Percentiles rank a stretch among this genome's conserved stretches.
Evolutionary conservation across 2,329 filamentous ascomycete genomes (phyloP).

Genomic region (Apiospora aurea): DNA sequence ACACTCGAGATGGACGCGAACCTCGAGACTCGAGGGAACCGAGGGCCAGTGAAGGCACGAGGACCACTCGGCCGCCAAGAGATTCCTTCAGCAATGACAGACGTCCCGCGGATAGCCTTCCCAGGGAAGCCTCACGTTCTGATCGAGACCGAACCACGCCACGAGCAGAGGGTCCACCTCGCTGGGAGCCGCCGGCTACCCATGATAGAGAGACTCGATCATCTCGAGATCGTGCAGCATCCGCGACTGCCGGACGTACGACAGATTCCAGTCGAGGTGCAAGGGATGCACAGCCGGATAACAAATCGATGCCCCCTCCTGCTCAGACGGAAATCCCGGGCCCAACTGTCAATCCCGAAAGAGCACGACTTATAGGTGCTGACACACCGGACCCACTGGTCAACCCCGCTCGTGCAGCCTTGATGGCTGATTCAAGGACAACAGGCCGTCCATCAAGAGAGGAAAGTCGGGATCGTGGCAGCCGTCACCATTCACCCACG

Average conservation of each 20-base stretch:
- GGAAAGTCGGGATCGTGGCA: conserved; percentile 51
- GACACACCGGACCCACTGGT: conserved; percentile 48
- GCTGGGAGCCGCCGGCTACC: conserved; percentile 39
- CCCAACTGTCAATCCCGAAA: conserved; percentile 62
- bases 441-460: conserved; percentile 50
- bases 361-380: conserved; percentile 55
- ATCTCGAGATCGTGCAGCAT: conserved; percentile 44
- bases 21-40: conserved; percentile 46
- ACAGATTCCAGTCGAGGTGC: conserved; percentile 36
- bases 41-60: conserved; percentile 43
- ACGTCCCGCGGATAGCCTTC: conserved; percentile 46
- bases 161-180: conserved; percentile 36
- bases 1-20: conserved; percentile 50
- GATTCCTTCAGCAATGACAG: conserved; percentile 52
- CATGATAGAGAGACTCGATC: conserved; percentile 49
- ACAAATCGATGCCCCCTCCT: conserved; percentile 42
- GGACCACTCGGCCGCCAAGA: conserved; percentile 49
- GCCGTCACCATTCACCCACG: conserved; percentile 53
- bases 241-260: conserved; percentile 33
- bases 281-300: conserved; percentile 37
- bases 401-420: conserved; percentile 56
- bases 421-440: conserved; percentile 51
- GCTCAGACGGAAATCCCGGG: conserved; percentile 45
- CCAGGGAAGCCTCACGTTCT: conserved; percentile 46
- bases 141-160: conserved; percentile 48